phyloP scores from a whole-genome alignment of 2,329 filamentous ascomycete genomes.

The Penicillium hesseltinei region DNA sequence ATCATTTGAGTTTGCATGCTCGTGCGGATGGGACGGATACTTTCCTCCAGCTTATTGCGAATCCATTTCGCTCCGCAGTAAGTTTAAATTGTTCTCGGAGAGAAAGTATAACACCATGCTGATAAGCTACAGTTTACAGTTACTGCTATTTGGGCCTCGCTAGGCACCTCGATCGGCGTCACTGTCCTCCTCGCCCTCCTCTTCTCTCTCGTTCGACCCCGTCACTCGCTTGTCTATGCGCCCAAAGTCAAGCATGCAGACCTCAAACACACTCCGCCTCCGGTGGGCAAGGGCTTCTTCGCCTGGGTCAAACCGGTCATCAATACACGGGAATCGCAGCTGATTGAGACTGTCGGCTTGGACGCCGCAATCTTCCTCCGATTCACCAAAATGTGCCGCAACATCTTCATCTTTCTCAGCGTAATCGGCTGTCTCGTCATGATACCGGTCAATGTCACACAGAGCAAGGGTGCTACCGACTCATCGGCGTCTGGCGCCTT shows the following conservation, averaged over 20 bases:
- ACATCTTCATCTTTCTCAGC: constrained; percentile 75
- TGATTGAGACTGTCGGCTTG: constrained; percentile 81
- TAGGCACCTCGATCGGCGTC: constrained; percentile 75
- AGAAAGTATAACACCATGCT: background rate
- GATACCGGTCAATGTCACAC: constrained; percentile 72
- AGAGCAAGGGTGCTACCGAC: constrained; percentile 40
- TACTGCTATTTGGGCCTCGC: constrained; percentile 71
- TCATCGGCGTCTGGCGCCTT: constrained; percentile 33
- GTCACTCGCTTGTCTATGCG: constrained; percentile 89
- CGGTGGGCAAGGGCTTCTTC: constrained; percentile 80
- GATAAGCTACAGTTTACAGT: constrained; percentile 48
- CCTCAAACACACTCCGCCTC: constrained; percentile 81
- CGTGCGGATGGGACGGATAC: constrained; percentile 35
- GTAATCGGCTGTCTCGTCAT: constrained; percentile 73
- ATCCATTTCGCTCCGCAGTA: constrained; percentile 47
- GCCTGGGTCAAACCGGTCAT: constrained; percentile 81
- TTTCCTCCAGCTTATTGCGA: constrained; percentile 45
- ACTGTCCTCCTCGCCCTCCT: constrained; percentile 70
- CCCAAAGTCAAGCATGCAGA: constrained; percentile 92
- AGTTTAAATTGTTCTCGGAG: constrained; percentile 13
- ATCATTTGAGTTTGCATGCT: constrained; percentile 21
- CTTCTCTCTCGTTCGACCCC: constrained; percentile 87
- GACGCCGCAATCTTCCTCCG: constrained; percentile 90
- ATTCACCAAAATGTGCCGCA: constrained; percentile 85
- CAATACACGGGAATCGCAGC: constrained; percentile 70